phyloP scores from a whole-genome alignment of 2,329 filamentous ascomycete species.

The Leptosphaerulina australis region DNA sequence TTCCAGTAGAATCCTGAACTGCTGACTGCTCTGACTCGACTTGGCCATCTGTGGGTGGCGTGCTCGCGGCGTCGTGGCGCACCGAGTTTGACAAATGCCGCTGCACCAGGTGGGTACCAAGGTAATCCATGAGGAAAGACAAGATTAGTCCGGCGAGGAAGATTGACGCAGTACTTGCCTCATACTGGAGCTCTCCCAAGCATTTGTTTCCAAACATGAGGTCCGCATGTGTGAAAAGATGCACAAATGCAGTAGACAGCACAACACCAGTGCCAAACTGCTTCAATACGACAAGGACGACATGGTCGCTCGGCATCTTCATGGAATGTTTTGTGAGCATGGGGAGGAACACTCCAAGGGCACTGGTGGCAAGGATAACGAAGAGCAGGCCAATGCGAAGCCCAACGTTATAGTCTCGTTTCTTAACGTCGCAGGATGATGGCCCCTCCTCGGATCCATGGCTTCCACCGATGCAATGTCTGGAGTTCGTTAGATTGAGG shows the following conservation, averaged over 20 bases:
- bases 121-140: slow-evolving; percentile 73
- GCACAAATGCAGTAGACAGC: slow-evolving; percentile 71
- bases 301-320: slow-evolving; percentile 54
- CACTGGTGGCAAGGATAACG: slow-evolving; percentile 71
- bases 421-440: slow-evolving; percentile 56
- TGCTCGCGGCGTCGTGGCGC: slow-evolving; percentile 22
- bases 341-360: slow-evolving; percentile 71
- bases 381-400: slow-evolving; percentile 75
- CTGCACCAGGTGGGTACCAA: slow-evolving; percentile 64
- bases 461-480: slow-evolving; percentile 64
- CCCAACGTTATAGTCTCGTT: slow-evolving; percentile 68
- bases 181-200: slow-evolving; percentile 68
- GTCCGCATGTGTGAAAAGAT: slow-evolving; percentile 74
- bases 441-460: too few species aligned
- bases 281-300: slow-evolving; percentile 68
- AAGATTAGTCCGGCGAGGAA: slow-evolving; percentile 76
- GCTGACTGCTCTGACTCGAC: too few species aligned
- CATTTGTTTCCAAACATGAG: slow-evolving; percentile 77
- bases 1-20: too few species aligned
- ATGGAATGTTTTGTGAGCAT: slow-evolving; percentile 67
- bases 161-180: slow-evolving; percentile 71
- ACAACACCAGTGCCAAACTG: slow-evolving; percentile 76
- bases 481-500: slow-evolving; percentile 40
- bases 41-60: slow-evolving; percentile 12
- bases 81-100: slow-evolving; percentile 37